A percentile compares a stretch with the other conserved stretches of the same genome.
These are phyloP conservation scores for Cytospora mali DNA, from an alignment of 2,329 filamentous ascomycete species.

Conservation along the genomic window DNA sequence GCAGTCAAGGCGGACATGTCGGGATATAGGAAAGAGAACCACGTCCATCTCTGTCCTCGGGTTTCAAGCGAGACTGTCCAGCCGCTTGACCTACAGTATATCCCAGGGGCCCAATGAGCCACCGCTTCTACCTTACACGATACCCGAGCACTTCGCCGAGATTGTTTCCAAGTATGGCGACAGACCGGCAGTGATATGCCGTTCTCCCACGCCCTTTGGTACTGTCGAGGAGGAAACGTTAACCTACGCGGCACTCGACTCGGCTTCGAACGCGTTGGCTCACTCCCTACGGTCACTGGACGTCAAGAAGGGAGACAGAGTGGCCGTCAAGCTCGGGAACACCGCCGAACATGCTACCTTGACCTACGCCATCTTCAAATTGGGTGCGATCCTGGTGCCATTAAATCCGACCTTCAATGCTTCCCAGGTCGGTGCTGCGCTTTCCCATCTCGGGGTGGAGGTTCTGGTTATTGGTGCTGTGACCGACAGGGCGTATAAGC, in stretches of 20 bases:
- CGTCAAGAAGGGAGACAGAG: constrained; percentile 78
- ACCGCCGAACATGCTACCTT: constrained; percentile 79
- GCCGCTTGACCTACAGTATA: constrained; percentile 17
- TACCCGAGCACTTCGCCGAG: constrained; percentile 71
- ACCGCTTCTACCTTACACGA: constrained; percentile 66
- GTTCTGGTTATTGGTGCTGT: constrained; percentile 85
- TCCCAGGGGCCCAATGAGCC: constrained; percentile 46
- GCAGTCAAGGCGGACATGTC: neutral
- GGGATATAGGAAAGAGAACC: neutral
- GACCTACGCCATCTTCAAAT: constrained; percentile 89
- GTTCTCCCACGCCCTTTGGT: constrained; percentile 52
- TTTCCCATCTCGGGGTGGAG: constrained; percentile 72
- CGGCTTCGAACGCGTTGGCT: constrained; percentile 74
- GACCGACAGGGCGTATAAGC: constrained; percentile 75
- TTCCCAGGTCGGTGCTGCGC: constrained; percentile 74
- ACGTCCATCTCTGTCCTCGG: neutral
- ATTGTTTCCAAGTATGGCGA: constrained; percentile 68
- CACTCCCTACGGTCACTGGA: constrained; percentile 69
- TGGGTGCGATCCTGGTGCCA: constrained; percentile 92
- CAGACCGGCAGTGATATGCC: constrained; percentile 58
- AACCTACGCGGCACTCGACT: constrained; percentile 76
- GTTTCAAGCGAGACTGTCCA: constrained; percentile 15
- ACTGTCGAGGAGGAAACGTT: constrained; percentile 64
- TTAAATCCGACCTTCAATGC: constrained; percentile 89
- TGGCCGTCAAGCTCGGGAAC: constrained; percentile 87